A percentile compares a stretch with the other conserved stretches of the same genome.
Conservation (phyloP, 805 yeast species). For the Lipomyces lipofer region DNA sequence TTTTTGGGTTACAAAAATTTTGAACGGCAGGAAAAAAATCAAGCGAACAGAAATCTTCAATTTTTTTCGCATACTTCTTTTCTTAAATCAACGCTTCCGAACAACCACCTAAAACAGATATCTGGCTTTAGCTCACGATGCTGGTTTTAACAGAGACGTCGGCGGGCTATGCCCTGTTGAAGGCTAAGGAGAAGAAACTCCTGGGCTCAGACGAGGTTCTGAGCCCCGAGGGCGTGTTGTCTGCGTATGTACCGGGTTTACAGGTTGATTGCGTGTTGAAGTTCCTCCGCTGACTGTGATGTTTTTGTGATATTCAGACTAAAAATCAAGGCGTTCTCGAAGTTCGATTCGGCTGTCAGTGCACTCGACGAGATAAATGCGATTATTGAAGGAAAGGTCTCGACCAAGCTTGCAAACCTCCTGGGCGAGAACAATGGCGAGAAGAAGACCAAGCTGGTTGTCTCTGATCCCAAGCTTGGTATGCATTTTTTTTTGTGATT, state of each 20-base stretch:
- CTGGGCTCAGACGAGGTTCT: constrained; percentile 63
- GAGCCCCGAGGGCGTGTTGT: constrained; percentile 27
- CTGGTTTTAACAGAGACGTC: constrained; percentile 89
- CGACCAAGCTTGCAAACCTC: constrained; percentile 74
- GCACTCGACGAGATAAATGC: constrained; percentile 95
- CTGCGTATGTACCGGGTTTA: constrained; percentile 25
- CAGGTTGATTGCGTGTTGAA: constrained; percentile 53
- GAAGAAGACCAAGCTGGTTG: constrained; percentile 77
- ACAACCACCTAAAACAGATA: too few species aligned
- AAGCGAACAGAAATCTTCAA: too few species aligned
- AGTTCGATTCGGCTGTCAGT: constrained; percentile 89
- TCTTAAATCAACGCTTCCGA: too few species aligned
- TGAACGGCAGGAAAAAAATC: too few species aligned
- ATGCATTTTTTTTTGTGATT: not conserved
- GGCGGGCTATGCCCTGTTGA: constrained; percentile 97
- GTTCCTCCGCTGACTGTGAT: constrained; percentile 40
- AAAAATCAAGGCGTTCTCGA: constrained; percentile 93
- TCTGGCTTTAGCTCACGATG: constrained; percentile 17
- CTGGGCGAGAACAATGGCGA: constrained; percentile 70
- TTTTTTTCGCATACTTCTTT: too few species aligned
- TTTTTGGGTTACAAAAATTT: too few species aligned
- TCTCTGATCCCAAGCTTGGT: constrained; percentile 93
- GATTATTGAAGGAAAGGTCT: constrained; percentile 89
- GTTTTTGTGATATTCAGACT: constrained; percentile 43
- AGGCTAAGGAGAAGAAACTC: constrained; percentile 96